Base-by-base conservation (phyloP, 306 rosid genomes). In the Glycine soja region DNA sequence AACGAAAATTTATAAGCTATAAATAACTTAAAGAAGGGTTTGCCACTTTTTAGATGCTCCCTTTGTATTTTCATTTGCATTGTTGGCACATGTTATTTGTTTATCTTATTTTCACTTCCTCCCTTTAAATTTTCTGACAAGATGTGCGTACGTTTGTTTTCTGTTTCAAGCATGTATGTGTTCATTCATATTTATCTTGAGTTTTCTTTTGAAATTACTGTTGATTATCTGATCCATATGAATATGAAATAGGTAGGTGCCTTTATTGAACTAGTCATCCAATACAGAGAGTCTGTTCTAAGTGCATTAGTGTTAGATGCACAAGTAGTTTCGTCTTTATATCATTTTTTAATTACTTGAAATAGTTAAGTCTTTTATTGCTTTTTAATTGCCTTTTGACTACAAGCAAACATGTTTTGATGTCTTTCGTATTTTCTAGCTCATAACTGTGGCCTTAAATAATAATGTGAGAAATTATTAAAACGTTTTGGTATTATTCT, bases 241-340 rank as follows among this genome's bases (percentile, higher is more conserved):
- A 30, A 76, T 8, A n/a, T 47, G 11, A 47, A 62, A 47, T 62
- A 36, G 65, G 14, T 64, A 63, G 42, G 64, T 64, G 72, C 32
- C 59, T 4, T 59, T 59, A 75, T 75, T 30, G 7, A 47, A 8
- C 62, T 59, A 61, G 80, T 18, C 59, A 75, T 24, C 45, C 57
- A 46, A 74, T n/a, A 6, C 70, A 59, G 12, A 12, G 7, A 42
- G 46, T 58, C 18, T 58, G 45, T 58, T 43, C 43, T 13, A 13
- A 58, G 10, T 59, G 15, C 30, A 40, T 40, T 42, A 12, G 30
- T 16, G 56, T 57, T 12, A 52, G 48, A 51, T 12, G 4, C 19
- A 2, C 10, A 51, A 9, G 3, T 11, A 42, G 42, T 38, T 38
- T 38, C 42, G 4, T 3, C 42, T 38, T 38, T 38, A 0, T 38